A percentile compares a stretch with the other conserved stretches of the same genome.
phyloP scores from a whole-genome alignment of 352 stramenopile species.

The Aphanomyces astaci region DNA sequence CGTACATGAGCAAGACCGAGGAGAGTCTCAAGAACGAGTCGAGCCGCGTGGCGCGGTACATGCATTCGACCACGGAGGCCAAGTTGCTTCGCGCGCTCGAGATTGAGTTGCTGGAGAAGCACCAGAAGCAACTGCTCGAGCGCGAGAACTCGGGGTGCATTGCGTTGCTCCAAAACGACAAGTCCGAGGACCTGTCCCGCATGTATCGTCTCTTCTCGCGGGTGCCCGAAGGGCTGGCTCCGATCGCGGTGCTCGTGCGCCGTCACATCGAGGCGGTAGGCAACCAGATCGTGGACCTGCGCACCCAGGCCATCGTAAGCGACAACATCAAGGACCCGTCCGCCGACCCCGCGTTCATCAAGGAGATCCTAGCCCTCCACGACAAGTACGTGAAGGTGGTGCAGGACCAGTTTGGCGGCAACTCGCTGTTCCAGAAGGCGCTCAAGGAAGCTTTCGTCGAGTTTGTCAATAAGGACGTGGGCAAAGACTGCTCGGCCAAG shows the following conservation, averaged over 20 bases:
- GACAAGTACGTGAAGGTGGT: conserved; percentile 98
- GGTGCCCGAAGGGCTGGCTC: conserved; percentile 93
- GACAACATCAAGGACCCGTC: conserved; percentile 89
- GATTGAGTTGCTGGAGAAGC: conserved; percentile 90
- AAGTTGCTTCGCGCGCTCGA: conserved; percentile 94
- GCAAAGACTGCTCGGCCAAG: conserved; percentile 95
- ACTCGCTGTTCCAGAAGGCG: conserved; percentile 98
- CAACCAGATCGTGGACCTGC: conserved; percentile 83
- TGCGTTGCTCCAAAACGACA: conserved; percentile 95
- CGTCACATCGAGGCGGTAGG: conserved; percentile 90
- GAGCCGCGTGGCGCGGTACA: conserved; percentile 90
- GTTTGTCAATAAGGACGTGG: conserved; percentile 99
- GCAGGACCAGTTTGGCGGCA: conserved; percentile 94
- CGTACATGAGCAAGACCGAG: conserved; percentile 96
- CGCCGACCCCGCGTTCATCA: conserved; percentile 95
- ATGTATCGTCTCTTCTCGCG: conserved; percentile 98
- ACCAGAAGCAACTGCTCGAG: conserved; percentile 95
- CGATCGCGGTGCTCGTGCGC: conserved; percentile 95
- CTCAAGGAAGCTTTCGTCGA: conserved; percentile 99
- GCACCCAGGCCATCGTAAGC: conserved; percentile 79
- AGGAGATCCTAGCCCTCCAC: conserved; percentile 95
- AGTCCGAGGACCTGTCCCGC: conserved; percentile 93
- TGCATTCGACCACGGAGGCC: conserved; percentile 93
- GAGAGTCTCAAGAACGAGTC: conserved; percentile 72
- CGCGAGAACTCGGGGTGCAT: conserved; percentile 95